Evolutionary conservation across 768 basidiomycete species (phyloP).

Genomic region (Psilocybe azurescens): DNA sequence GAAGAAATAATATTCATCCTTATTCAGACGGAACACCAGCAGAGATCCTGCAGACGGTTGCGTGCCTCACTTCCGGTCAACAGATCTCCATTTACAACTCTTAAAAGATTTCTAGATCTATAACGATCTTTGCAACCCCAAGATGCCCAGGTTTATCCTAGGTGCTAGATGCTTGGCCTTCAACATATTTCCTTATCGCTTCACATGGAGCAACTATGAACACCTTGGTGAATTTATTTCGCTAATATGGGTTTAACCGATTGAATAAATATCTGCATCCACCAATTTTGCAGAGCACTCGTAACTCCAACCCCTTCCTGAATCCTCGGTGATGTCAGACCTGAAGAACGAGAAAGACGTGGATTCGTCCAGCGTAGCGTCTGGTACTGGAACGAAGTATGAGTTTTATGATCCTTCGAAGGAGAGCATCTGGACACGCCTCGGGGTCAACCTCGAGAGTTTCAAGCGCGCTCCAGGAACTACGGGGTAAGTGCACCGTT

Average conservation of each 20-base stretch:
- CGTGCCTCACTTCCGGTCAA: background rate
- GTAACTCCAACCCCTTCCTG: conserved; percentile 6
- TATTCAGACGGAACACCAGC: no score
- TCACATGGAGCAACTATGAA: background rate
- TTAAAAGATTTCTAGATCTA: background rate
- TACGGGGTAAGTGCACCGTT: conserved; percentile 41
- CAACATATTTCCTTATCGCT: conserved; percentile 1
- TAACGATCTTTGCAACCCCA: background rate
- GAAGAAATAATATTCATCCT: background rate
- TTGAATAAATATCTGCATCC: conserved; percentile 22
- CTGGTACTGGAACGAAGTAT: conserved; percentile 28
- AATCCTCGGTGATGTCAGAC: conserved; percentile 27
- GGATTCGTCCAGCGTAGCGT: conserved; percentile 36
- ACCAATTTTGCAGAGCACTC: background rate
- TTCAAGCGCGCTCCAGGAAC: conserved; percentile 53
- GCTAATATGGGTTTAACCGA: conserved; percentile 7
- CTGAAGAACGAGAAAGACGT: conserved; percentile 37
- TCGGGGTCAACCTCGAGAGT: conserved; percentile 46
- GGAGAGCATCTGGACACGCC: conserved; percentile 48
- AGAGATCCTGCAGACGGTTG: background rate
- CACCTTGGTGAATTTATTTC: background rate
- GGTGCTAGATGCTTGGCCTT: background rate
- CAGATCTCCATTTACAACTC: background rate
- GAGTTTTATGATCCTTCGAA: conserved; percentile 54
- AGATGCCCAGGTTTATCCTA: background rate